Base-by-base conservation (phyloP, 345 rosid genomes). In the Gossypium rotundifolium region DNA sequence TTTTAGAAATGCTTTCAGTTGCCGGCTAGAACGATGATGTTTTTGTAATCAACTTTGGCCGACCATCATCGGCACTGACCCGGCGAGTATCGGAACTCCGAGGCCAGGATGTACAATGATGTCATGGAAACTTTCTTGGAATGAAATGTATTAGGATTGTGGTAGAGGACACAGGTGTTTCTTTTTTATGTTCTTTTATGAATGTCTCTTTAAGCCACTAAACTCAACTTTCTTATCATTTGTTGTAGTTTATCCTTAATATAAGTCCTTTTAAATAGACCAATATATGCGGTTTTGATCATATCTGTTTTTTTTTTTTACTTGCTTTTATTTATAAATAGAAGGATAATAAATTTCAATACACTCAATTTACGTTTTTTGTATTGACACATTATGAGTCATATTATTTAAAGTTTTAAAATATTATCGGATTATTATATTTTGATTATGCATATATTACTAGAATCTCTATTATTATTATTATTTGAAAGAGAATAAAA, bases 51-150 rank as follows among this genome's bases (percentile, higher is more conserved):
- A 0, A 88, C 96, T 17, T 85, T 94, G 2, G 78, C 84, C 0
- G 89, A 87, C 78, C 90, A 86, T 74, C 91, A 80, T 20, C 77
- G 76, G 63, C 80, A 84, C 59, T 84, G 83, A n/a, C 54, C 74
- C 0, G 71, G 78, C 62, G 94, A 89, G 84, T 91, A 82, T 22
- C 77, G 86, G 83, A 90, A 84, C 76, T 23, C 88, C 0, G 93
- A 88, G 62, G 42, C 83, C 0, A 93, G 94, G 76, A 80, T 95
- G 86, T 92, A 87, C 74, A 71, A 86, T 1, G 94, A 91, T 63
- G 89, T 81, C 70, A 87, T 91, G 96, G 94, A 89, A 82, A 89
- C 91, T 8, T 92, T 84, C 90, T 74, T 94, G 92, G 93, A 89
- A 58, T 90, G 88, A 90, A 46, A 63, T 73, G 70, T 53, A 33